Conservation (phyloP, 306 rosid genomes). For the Nissolia schottii region DNA sequence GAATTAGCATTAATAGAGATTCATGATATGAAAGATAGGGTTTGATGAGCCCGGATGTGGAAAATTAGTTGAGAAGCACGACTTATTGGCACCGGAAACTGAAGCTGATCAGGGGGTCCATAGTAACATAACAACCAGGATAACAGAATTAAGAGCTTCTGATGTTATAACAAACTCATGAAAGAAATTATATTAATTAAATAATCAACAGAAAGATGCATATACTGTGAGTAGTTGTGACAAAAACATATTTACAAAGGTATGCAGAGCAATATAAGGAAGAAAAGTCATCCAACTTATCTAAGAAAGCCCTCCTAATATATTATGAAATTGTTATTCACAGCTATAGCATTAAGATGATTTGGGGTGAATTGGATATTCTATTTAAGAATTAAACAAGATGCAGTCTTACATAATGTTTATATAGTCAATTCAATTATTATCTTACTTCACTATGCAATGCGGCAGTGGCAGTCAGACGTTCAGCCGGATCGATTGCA, state of each 20-base stretch:
- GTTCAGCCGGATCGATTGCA: conserved; percentile 44
- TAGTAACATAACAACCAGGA: background rate
- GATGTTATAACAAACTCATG: conserved; percentile 1
- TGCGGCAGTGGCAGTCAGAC: conserved; percentile 43
- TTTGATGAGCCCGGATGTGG: background rate
- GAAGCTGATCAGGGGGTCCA: background rate
- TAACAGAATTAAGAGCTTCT: background rate
- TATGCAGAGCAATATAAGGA: background rate
- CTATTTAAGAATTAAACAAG: background rate
- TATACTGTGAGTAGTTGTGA: background rate
- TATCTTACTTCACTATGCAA: conserved; percentile 56
- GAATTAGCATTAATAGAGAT: background rate
- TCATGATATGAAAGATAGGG: background rate
- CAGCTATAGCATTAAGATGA: background rate
- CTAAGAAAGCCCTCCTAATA: background rate
- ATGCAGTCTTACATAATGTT: background rate
- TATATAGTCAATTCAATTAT: conserved; percentile 10
- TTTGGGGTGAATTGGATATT: background rate
- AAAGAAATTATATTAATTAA: background rate
- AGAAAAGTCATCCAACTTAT: background rate
- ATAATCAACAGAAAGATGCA: background rate
- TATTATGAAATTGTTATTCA: background rate
- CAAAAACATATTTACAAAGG: background rate
- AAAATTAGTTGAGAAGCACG: background rate
- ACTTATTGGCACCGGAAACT: background rate